A percentile compares a stretch with the other conserved stretches of the same genome.
Evolutionary conservation across 108 stramenopile genomes (phyloP).

Genomic region (Fistulifera solaris): DNA sequence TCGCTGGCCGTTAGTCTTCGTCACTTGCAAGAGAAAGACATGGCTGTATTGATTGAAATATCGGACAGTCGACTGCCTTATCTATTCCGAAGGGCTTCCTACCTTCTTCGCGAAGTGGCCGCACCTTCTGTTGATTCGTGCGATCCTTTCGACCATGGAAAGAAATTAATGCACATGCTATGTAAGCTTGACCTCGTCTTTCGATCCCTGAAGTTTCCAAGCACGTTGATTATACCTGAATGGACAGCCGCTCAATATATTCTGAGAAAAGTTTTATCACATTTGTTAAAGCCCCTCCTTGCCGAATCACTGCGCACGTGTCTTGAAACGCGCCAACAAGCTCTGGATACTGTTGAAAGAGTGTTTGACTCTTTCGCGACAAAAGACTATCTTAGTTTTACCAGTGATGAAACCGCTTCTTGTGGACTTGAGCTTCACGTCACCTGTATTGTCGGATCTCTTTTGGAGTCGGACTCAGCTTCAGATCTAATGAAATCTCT

Average conservation of each 20-base stretch:
- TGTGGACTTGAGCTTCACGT: not conserved
- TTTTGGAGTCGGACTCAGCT: not conserved
- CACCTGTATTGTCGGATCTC: not conserved
- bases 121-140: not conserved
- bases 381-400: constrained; percentile 1
- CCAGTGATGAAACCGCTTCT: not conserved
- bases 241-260: not conserved
- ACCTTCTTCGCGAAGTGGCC: not conserved
- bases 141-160: not conserved
- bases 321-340: too few species aligned
- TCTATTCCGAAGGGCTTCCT: constrained; percentile 2
- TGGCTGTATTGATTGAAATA: too few species aligned
- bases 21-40: too few species aligned
- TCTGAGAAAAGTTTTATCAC: not conserved
- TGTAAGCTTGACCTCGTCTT: not conserved
- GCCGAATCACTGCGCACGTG: constrained; percentile 4
- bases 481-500: not conserved
- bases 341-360: not conserved
- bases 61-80: not conserved
- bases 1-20: too few species aligned
- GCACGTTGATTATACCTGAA: not conserved
- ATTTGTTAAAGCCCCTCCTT: not conserved
- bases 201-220: not conserved
- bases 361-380: not conserved
- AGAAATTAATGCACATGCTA: not conserved